Evolutionary conservation across 1,284 basidiomycete genomes (phyloP).

Genomic region (Fomitiporia mediterranea): DNA sequence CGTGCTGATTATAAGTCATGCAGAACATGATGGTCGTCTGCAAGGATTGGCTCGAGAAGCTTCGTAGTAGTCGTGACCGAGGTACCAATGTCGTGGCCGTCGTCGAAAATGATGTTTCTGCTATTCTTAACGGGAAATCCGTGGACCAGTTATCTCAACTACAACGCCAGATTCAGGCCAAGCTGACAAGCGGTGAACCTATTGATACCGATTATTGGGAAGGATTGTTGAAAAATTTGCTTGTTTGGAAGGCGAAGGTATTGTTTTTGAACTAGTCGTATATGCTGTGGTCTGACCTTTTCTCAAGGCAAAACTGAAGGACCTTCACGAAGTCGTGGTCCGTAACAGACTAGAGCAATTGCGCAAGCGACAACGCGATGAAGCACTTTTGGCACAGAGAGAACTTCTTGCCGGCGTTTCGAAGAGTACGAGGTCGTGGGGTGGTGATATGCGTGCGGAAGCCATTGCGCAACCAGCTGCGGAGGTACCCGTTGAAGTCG

Average conservation of each 20-base stretch:
- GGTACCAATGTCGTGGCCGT: slow-evolving; percentile 64
- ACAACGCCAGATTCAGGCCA: slow-evolving; percentile 83
- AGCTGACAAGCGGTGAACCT: slow-evolving; percentile 88
- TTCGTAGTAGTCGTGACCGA: slow-evolving; percentile 55
- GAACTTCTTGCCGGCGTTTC: slow-evolving; percentile 83
- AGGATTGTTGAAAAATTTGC: slow-evolving; percentile 80
- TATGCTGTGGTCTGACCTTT: slow-evolving; percentile 17
- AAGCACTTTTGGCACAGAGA: slow-evolving; percentile 88
- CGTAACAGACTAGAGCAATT: slow-evolving; percentile 94
- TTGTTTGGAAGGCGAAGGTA: slow-evolving; percentile 99
- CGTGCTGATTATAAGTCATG: slow-evolving; percentile 3
- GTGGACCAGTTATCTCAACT: slow-evolving; percentile 80
- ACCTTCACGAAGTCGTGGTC: slow-evolving; percentile 92
- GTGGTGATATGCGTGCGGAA: slow-evolving; percentile 40
- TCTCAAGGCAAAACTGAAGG: slow-evolving; percentile 79
- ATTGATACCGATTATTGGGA: slow-evolving; percentile 99
- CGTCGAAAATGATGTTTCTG: slow-evolving; percentile 77
- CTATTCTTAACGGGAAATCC: slow-evolving; percentile 73
- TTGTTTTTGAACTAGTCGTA: slow-evolving; percentile 1
- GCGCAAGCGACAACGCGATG: slow-evolving; percentile 91
- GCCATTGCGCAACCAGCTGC: slow-evolving; percentile 17
- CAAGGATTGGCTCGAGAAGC: slow-evolving; percentile 83
- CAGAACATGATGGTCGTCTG: slow-evolving; percentile 97
- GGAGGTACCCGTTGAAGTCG: slow-evolving; percentile 27
- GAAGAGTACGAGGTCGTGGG: slow-evolving; percentile 43